Conservation (phyloP, 768 basidiomycete genomes). For the Kwoniella botswanensis region DNA sequence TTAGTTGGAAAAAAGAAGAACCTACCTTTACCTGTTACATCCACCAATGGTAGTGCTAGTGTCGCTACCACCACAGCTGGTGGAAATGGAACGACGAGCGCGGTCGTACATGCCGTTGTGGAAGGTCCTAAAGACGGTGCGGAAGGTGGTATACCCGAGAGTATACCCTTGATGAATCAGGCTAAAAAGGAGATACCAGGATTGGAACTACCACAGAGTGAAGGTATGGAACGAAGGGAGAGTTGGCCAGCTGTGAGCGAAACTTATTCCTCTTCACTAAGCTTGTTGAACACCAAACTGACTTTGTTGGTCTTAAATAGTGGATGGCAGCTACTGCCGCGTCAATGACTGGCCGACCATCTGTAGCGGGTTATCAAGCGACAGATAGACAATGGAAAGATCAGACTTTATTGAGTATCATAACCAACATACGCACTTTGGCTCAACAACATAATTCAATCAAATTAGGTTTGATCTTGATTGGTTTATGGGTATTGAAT, state of each 20-base stretch:
- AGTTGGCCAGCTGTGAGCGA: conserved; percentile 42
- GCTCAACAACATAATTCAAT: conserved; percentile 61
- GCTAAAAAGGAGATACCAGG: conserved; percentile 32
- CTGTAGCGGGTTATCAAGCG: conserved; percentile 26
- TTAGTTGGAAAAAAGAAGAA: conserved; percentile 57
- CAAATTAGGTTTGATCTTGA: conserved; percentile 60
- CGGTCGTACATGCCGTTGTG: conserved; percentile 29
- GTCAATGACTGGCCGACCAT: conserved; percentile 24
- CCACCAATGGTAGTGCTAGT: conserved; percentile 10
- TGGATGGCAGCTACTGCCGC: conserved; percentile 47
- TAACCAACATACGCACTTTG: conserved; percentile 56
- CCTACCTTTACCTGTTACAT: conserved; percentile 37
- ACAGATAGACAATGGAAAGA: conserved; percentile 55
- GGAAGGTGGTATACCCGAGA: conserved; percentile 52
- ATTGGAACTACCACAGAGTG: conserved; percentile 13
- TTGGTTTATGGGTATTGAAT: conserved; percentile 71
- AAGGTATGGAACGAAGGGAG: conserved; percentile 27
- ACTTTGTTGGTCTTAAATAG: conserved; percentile 9
- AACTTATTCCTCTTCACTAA: neutral
- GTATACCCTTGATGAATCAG: conserved; percentile 55
- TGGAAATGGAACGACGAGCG: neutral
- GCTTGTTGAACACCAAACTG: too few relatives aligned
- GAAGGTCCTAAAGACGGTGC: conserved; percentile 42
- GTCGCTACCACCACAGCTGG: neutral
- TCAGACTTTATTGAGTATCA: conserved; percentile 61